Evolutionary conservation across 1,284 basidiomycete genomes (phyloP).

Genomic region (Papiliotrema fonsecae): DNA sequence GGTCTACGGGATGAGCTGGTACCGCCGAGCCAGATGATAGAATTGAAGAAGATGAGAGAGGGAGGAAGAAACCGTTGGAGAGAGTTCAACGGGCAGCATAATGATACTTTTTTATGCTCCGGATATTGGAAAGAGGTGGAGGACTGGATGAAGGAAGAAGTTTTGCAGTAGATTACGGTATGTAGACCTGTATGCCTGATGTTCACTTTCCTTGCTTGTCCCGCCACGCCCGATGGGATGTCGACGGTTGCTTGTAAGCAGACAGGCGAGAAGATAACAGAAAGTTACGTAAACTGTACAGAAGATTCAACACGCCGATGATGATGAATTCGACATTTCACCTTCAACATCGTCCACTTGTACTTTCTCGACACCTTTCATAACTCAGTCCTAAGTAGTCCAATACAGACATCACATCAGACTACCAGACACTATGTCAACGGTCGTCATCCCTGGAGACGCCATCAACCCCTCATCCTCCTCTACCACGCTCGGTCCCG

Average conservation of each 20-base stretch:
- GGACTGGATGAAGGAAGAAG: constrained; percentile 54
- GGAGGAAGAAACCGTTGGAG: constrained; percentile 53
- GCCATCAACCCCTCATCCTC: constrained; percentile 26
- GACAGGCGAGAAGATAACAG: too few species aligned
- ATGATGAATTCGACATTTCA: too few species aligned
- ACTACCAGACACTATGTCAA: constrained; percentile 7
- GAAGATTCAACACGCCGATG: too few species aligned
- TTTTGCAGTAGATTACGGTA: constrained; percentile 2
- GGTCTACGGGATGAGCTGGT: constrained; percentile 79
- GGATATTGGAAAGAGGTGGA: constrained; percentile 63
- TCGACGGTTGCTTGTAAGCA: too few species aligned
- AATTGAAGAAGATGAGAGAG: constrained; percentile 52
- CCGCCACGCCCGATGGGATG: too few species aligned
- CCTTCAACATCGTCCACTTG: too few species aligned
- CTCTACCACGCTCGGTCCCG: constrained; percentile 38
- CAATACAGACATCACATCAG: neutral
- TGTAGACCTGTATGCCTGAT: neutral
- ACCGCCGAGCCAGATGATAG: constrained; percentile 76
- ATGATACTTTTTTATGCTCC: constrained; percentile 64
- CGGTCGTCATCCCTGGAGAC: constrained; percentile 44
- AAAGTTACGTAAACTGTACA: too few species aligned
- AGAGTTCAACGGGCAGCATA: constrained; percentile 67
- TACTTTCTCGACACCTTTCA: too few species aligned
- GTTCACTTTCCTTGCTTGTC: too few species aligned
- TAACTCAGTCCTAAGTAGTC: neutral